These are phyloP conservation scores for Pythium rhizo-oryzae DNA, from an alignment of 352 stramenopile genomes.

Conservation along the genomic window DNA sequence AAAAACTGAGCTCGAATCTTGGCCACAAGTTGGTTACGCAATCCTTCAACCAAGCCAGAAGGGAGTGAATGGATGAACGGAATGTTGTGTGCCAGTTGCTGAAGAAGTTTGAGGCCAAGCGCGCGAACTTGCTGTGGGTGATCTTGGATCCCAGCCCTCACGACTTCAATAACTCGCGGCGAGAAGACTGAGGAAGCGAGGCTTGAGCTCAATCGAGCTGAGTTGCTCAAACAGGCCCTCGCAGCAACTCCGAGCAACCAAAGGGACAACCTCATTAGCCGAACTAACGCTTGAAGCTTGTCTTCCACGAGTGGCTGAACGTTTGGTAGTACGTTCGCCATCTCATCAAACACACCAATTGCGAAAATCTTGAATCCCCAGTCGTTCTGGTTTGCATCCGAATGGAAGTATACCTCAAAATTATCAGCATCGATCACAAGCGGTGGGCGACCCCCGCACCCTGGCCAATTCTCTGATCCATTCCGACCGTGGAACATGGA, in stretches of 20 bases:
- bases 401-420: constrained; percentile 86
- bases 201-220: background rate
- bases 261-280: constrained; percentile 21
- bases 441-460: constrained; percentile 57
- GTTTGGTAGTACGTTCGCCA: background rate
- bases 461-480: constrained; percentile 81
- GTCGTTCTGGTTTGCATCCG: constrained; percentile 80
- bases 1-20: constrained; percentile 59
- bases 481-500: constrained; percentile 64
- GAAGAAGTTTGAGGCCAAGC: constrained; percentile 43
- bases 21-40: constrained; percentile 43
- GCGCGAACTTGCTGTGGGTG: constrained; percentile 51
- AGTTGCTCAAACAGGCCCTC: background rate
- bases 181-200: constrained; percentile 12
- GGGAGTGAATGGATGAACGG: constrained; percentile 44
- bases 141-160: background rate
- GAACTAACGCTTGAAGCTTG: background rate
- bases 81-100: constrained; percentile 40
- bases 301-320: background rate
- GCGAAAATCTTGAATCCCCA: constrained; percentile 91
- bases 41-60: constrained; percentile 37
- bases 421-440: constrained; percentile 71
- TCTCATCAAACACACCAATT: constrained; percentile 59
- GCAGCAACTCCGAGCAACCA: constrained; percentile 27
- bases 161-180: background rate